Conservation (phyloP, 192 early-diverging fungal genomes). For the Gonapodya prolifera region DNA sequence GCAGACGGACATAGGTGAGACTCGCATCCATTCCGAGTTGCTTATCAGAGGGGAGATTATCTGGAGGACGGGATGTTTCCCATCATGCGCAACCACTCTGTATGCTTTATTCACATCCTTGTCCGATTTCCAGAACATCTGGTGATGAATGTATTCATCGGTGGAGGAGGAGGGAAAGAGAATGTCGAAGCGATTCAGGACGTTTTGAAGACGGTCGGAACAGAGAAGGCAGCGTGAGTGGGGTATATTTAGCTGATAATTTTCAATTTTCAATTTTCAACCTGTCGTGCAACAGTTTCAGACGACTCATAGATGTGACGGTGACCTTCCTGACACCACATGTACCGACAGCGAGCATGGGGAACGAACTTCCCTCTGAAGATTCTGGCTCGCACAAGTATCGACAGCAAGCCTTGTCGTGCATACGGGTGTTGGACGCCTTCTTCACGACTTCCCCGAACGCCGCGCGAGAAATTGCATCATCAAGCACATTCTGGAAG, state of each 20-base stretch:
- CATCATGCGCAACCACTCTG: too few species aligned
- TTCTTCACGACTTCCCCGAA: neutral
- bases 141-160: neutral
- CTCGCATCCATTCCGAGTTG: too few species aligned
- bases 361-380: neutral
- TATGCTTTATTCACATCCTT: too few species aligned
- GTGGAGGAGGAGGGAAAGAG: neutral
- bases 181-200: neutral
- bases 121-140: neutral
- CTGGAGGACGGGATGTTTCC: too few species aligned
- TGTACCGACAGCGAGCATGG: neutral
- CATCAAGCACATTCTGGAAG: neutral
- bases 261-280: neutral
- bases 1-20: neutral
- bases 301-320: neutral
- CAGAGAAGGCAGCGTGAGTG: neutral
- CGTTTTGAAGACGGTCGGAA: neutral
- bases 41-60: too few species aligned
- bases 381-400: neutral
- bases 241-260: neutral
- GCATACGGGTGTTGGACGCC: neutral
- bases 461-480: neutral
- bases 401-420: neutral
- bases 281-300: neutral
- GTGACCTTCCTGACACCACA: neutral